Percentiles rank a stretch among this genome's conserved stretches.
Evolutionary conservation across 1,139 yeast species (phyloP).

Genomic region (Kluyveromyces marxianus): DNA sequence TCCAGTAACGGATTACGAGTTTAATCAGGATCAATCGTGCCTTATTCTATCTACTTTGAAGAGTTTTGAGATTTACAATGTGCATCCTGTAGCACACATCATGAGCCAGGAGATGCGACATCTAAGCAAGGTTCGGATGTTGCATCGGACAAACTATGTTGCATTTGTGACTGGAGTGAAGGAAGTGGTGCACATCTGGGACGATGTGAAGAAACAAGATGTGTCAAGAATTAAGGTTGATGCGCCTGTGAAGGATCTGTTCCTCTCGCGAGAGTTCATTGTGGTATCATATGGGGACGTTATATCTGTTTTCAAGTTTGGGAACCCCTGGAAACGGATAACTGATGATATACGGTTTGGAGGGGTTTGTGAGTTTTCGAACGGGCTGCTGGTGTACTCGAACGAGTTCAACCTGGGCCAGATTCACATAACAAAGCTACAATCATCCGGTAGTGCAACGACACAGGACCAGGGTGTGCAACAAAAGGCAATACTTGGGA

Average conservation of each 20-base stretch:
- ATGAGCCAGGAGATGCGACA: slow-evolving; percentile 58
- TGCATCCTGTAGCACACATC: slow-evolving; percentile 78
- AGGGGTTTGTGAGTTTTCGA: slow-evolving; percentile 32
- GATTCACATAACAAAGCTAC: slow-evolving; percentile 67
- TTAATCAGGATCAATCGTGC: slow-evolving; percentile 88
- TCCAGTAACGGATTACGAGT: slow-evolving; percentile 29
- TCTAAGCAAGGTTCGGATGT: slow-evolving; percentile 71
- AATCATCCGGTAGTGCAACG: slow-evolving; percentile 24
- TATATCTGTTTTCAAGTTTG: slow-evolving; percentile 71
- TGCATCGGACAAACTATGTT: slow-evolving; percentile 81
- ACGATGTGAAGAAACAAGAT: slow-evolving; percentile 71
- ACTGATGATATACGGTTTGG: slow-evolving; percentile 10
- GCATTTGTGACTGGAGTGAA: slow-evolving; percentile 88
- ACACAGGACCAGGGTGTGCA: too few relatives aligned
- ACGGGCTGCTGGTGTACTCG: slow-evolving; percentile 32
- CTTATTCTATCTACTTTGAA: slow-evolving; percentile 76
- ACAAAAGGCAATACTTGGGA: not conserved
- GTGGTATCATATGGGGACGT: slow-evolving; percentile 56
- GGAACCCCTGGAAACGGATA: slow-evolving; percentile 66
- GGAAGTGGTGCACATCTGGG: slow-evolving; percentile 82
- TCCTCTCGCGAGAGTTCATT: slow-evolving; percentile 66
- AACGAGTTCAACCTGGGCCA: slow-evolving; percentile 46
- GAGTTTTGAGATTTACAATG: slow-evolving; percentile 81
- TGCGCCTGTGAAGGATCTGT: slow-evolving; percentile 65
- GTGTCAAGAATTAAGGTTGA: slow-evolving; percentile 70